phyloP scores from a whole-genome alignment of 2,329 filamentous ascomycete genomes.

The Aspergillus ochraceoroseus region DNA sequence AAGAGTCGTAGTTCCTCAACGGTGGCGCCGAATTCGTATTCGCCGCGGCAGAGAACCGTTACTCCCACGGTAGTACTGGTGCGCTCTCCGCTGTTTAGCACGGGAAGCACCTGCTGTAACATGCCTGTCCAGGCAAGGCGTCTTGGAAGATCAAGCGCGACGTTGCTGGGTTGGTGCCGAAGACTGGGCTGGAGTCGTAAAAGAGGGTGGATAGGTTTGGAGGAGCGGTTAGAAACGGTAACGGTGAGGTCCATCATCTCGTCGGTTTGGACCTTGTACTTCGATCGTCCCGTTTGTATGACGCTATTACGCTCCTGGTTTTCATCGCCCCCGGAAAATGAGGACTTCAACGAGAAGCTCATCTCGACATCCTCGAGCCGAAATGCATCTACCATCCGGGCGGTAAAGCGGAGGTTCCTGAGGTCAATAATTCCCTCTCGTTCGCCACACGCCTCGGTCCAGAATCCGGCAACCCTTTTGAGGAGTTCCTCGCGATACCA shows the following conservation, averaged over 20 bases:
- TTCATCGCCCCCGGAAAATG: conserved; percentile 20
- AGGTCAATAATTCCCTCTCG: conserved; percentile 69
- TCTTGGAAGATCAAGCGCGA: conserved; percentile 74
- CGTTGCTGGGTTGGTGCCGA: conserved; percentile 63
- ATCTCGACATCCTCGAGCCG: conserved; percentile 74
- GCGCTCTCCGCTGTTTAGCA: conserved; percentile 56
- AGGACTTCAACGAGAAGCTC: conserved; percentile 44
- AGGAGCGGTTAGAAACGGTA: conserved; percentile 69
- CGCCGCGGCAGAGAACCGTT: conserved; percentile 70
- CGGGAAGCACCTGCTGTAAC: conserved; percentile 67
- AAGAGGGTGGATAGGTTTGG: conserved; percentile 62
- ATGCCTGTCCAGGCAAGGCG: conserved; percentile 82
- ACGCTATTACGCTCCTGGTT: conserved; percentile 21
- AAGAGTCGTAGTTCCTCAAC: conserved; percentile 70
- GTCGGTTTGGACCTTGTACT: conserved; percentile 51
- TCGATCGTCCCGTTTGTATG: conserved; percentile 42
- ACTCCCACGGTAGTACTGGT: conserved; percentile 63
- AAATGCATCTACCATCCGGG: conserved; percentile 76
- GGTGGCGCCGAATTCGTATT: conserved; percentile 74
- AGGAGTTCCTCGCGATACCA: conserved; percentile 86
- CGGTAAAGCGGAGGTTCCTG: conserved; percentile 65
- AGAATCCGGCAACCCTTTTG: conserved; percentile 63
- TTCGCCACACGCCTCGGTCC: conserved; percentile 58
- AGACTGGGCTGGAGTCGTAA: conserved; percentile 73
- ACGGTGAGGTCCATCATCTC: conserved; percentile 65